Evolutionary conservation across 352 stramenopile species (phyloP), one percentile per base, ranked within the genome.

Genomic region (Elongisporangium anandrum): DNA sequence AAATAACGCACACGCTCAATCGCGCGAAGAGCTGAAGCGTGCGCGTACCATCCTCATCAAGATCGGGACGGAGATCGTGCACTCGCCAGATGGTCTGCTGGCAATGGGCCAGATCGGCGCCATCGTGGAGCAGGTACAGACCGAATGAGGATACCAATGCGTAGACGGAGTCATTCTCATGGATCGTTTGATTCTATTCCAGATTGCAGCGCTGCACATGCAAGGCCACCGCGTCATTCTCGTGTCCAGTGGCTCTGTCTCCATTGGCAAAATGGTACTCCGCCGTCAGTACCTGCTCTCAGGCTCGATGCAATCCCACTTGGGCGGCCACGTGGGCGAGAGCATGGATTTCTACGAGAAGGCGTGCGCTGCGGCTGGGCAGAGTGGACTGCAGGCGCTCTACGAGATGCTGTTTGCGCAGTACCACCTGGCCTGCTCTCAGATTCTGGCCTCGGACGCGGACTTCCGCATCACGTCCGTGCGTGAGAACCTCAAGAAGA

Each of bases 361-460:
- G 54, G 81, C 80, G 21, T 87, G 79, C 26, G 75, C 76, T 3
- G 79, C 77, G 2, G 82, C 79, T 15, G 85, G 85, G 1, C 85
- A 94, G 63, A 91, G 79, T 56, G 85, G 85, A 0, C 70, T 94
- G 45, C 85, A 94, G 65, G 89, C 81, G 64, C 70, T 94, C 9
- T 94, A 94, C 52, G 85, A 94, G 69, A 87, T 92, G 77, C 72
- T 94, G 22, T 94, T 94, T 45, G 72, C 79, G 52, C 85, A 94
- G 68, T 94, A 92, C 62, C 81, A 94, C 57, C 59, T 94, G 50
- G 81, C 81, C 3, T 94, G 85, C 62, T 89, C 85, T 39, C 85
- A 94, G 60, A 77, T 94, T 22, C 57, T 94, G 63, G 80, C 83
- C 29, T 90, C 83, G 8, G 85, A 94, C 65, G 73, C 79, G 7